phyloP scores from a whole-genome alignment of 1,139 yeast genomes.

The Suhomyces coccinellae region DNA sequence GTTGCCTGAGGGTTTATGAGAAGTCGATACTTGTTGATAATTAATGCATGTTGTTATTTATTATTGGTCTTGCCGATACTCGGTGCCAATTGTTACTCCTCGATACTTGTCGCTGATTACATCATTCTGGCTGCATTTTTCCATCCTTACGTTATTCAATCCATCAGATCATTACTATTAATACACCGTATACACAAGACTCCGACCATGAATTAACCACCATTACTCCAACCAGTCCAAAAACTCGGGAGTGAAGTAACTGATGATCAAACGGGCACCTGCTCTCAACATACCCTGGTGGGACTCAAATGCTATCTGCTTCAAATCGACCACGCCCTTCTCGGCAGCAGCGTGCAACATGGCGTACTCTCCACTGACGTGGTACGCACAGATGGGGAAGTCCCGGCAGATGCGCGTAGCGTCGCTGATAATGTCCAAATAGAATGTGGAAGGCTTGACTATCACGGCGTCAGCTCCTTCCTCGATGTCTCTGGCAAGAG shows the following conservation, averaged over 20 bases:
- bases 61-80: no score
- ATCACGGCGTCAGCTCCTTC: constrained; percentile 97
- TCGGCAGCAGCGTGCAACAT: constrained; percentile 99
- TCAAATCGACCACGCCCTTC: constrained; percentile 87
- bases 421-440: constrained; percentile 85
- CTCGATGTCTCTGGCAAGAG: constrained; percentile 75
- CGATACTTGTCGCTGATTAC: no score
- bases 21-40: no score
- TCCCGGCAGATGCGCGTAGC: constrained; percentile 81
- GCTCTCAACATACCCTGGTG: constrained; percentile 93
- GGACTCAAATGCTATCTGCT: constrained; percentile 86
- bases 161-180: background rate
- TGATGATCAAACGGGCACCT: constrained; percentile 88
- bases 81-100: no score
- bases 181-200: background rate
- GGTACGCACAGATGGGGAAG: constrained; percentile 91
- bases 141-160: background rate
- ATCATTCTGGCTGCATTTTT: no score
- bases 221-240: constrained; percentile 75
- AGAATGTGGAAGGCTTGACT: constrained; percentile 96
- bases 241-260: constrained; percentile 94
- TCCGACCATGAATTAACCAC: background rate
- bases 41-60: no score
- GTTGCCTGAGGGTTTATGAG: no score
- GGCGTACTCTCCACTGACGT: constrained; percentile 96